Conservation (phyloP, 1,284 basidiomycete genomes). For the Ustilago crameri region DNA sequence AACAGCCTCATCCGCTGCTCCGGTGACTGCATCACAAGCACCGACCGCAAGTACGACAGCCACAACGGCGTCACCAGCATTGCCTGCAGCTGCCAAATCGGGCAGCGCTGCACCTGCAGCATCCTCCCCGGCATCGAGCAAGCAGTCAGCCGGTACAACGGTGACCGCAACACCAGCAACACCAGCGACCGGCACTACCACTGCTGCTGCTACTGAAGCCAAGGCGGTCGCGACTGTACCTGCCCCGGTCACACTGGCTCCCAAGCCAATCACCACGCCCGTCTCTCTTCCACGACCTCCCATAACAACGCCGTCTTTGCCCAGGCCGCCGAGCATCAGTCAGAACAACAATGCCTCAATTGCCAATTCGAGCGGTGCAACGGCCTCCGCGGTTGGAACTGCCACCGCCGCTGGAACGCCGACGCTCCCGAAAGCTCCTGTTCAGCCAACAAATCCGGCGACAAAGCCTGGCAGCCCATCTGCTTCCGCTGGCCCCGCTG, state of each 20-base stretch:
- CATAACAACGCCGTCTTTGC: constrained; percentile 33
- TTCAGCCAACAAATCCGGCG: neutral
- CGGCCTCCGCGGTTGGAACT: constrained; percentile 1
- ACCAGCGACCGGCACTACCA: neutral
- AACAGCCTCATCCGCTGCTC: neutral
- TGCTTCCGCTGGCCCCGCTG: constrained; percentile 2
- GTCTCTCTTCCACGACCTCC: constrained; percentile 42
- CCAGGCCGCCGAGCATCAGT: constrained; percentile 41
- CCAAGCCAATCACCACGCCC: constrained; percentile 27
- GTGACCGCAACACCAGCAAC: constrained; percentile 8
- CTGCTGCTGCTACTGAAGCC: constrained; percentile 2
- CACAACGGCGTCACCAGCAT: constrained; percentile 2
- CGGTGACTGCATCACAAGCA: constrained; percentile 3
- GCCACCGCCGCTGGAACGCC: neutral
- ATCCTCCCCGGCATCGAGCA: neutral
- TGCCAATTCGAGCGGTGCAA: constrained; percentile 2
- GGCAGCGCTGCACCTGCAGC: neutral
- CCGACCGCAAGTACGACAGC: constrained; percentile 5
- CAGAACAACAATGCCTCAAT: constrained; percentile 29
- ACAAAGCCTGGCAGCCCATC: constrained; percentile 11
- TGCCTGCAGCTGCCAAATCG: neutral
- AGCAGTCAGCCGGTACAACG: constrained; percentile 4
- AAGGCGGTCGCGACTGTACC: constrained; percentile 12
- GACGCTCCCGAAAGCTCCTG: constrained; percentile 6
- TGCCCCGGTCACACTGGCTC: constrained; percentile 11